These are phyloP conservation scores for Ogataea nonfermentans DNA, from an alignment of 805 yeast species.

Conservation along the genomic window DNA sequence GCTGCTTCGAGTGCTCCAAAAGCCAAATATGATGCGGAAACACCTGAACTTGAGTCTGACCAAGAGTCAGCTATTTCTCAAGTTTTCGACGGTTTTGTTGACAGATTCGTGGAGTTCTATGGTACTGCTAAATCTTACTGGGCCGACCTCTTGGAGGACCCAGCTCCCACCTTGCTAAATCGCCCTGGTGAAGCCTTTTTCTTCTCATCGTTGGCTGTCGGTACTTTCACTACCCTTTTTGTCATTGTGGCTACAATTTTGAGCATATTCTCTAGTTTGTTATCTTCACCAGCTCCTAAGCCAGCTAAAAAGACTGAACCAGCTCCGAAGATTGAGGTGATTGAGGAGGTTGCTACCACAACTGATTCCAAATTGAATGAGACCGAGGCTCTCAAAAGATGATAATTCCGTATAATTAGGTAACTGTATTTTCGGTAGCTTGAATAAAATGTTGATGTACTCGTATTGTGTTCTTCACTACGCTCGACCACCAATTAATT, in stretches of 20 bases:
- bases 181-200: conserved; percentile 52
- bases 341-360: conserved; percentile 15
- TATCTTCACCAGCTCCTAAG: conserved; percentile 8
- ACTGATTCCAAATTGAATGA: conserved; percentile 27
- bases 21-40: conserved; percentile 39
- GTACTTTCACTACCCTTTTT: conserved; percentile 40
- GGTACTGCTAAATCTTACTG: conserved; percentile 33
- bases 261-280: conserved; percentile 19
- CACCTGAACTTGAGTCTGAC: conserved; percentile 28
- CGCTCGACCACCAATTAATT: conserved; percentile 30
- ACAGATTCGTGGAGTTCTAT: conserved; percentile 21
- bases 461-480: conserved; percentile 24
- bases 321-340: conserved; percentile 15
- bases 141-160: conserved; percentile 42
- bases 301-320: conserved; percentile 4
- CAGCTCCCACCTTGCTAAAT: conserved; percentile 41
- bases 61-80: conserved; percentile 21
- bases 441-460: conserved; percentile 11
- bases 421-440: background rate
- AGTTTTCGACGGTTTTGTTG: conserved; percentile 19
- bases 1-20: conserved; percentile 42
- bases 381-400: conserved; percentile 32
- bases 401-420: background rate
- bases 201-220: conserved; percentile 43
- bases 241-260: conserved; percentile 40